These are phyloP conservation scores for Logfia minima DNA, from an alignment of 129 eudicot genomes.

Conservation along the genomic window DNA sequence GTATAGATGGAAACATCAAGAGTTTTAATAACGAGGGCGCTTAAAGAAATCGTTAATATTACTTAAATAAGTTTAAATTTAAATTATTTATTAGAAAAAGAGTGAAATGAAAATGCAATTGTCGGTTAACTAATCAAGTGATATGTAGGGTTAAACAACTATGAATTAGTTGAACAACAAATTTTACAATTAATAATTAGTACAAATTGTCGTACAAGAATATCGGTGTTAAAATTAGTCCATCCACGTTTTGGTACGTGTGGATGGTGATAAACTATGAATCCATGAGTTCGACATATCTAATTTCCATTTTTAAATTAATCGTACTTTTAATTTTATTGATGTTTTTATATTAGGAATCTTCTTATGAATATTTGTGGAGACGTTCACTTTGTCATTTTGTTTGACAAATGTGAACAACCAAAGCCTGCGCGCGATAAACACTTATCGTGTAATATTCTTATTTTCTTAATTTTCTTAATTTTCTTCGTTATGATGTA, in stretches of 20 bases:
- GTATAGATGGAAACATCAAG: too few relatives aligned
- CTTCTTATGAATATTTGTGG: not conserved
- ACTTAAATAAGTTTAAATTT: too few relatives aligned
- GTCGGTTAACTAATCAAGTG: too few relatives aligned
- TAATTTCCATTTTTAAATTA: not conserved
- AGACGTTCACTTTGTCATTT: not conserved
- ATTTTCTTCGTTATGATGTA: too few relatives aligned
- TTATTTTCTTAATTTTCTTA: too few relatives aligned
- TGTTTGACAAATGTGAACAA: not conserved
- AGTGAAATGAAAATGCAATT: too few relatives aligned
- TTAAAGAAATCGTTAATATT: too few relatives aligned
- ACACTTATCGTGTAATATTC: too few relatives aligned
- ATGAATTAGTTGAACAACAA: not conserved
- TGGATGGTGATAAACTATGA: slow-evolving; percentile 15
- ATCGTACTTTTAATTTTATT: not conserved
- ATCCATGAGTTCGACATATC: slow-evolving; percentile 9
- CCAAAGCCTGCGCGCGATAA: too few relatives aligned
- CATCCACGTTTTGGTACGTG: slow-evolving; percentile 8
- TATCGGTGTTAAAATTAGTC: slow-evolving; percentile 7
- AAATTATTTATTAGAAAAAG: too few relatives aligned
- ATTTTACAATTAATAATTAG: not conserved
- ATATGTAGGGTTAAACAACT: too few relatives aligned
- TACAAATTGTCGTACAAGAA: slow-evolving; percentile 7
- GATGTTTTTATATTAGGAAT: not conserved
- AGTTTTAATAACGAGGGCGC: too few relatives aligned